Evolutionary conservation across 257 asterid genomes (phyloP).

Genomic region (Ophiorrhiza pumila): DNA sequence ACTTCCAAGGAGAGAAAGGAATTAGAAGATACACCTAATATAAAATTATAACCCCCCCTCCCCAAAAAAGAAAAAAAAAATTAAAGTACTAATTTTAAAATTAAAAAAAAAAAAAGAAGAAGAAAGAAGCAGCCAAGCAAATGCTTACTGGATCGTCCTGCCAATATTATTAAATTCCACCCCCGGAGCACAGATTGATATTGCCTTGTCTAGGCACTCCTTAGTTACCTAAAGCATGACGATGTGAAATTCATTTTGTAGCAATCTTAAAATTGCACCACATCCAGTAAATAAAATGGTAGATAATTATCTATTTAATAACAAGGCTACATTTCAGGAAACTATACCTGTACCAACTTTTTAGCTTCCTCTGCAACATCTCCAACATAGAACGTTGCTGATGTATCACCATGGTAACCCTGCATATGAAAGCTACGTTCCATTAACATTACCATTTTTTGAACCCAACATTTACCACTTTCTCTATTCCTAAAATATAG

Average conservation of each 20-base stretch:
- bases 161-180: slow-evolving; percentile 80
- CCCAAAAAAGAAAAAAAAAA: slow-evolving; percentile 11
- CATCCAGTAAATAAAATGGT: background rate
- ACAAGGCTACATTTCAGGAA: slow-evolving; percentile 22
- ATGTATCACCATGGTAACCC: slow-evolving; percentile 99
- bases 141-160: slow-evolving; percentile 81
- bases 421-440: slow-evolving; percentile 29
- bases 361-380: slow-evolving; percentile 73
- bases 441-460: background rate
- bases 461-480: background rate
- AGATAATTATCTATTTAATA: background rate
- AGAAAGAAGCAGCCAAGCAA: slow-evolving; percentile 7
- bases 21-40: background rate
- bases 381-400: slow-evolving; percentile 88
- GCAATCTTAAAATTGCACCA: background rate
- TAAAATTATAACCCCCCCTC: too few species aligned
- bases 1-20: background rate
- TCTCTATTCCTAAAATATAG: background rate
- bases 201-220: slow-evolving; percentile 82
- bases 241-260: slow-evolving; percentile 6
- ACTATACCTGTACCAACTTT: slow-evolving; percentile 78
- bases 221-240: slow-evolving; percentile 61
- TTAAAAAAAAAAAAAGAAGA: slow-evolving; percentile 11
- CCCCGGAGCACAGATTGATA: slow-evolving; percentile 89
- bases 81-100: background rate